These are phyloP conservation scores for Dryas drummondii DNA, from an alignment of 306 rosid species.

Conservation along the genomic window DNA sequence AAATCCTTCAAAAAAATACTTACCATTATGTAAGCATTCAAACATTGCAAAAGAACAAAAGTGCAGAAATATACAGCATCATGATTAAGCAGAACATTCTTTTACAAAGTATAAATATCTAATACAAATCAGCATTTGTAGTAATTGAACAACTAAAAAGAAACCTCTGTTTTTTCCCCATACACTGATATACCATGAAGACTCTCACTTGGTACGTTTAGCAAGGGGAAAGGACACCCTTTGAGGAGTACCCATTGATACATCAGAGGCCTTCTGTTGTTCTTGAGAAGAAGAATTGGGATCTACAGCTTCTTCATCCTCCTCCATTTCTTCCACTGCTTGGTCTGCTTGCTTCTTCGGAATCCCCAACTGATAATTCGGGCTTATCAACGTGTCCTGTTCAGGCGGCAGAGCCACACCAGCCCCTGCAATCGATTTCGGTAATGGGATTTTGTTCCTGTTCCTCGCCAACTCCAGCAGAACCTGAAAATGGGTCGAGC, in stretches of 20 bases:
- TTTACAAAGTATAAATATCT: background rate
- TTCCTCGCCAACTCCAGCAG: conserved; percentile 77
- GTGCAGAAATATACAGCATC: background rate
- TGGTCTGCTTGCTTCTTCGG: conserved; percentile 67
- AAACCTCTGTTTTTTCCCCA: background rate
- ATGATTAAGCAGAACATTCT: background rate
- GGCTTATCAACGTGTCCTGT: conserved; percentile 70
- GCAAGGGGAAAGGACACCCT: conserved; percentile 75
- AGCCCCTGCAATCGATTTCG: conserved; percentile 62
- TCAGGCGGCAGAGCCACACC: conserved; percentile 76
- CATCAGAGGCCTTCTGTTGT: conserved; percentile 51
- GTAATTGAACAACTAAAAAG: background rate
- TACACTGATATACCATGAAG: background rate
- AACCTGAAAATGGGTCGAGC: conserved; percentile 41
- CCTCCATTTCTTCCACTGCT: conserved; percentile 69
- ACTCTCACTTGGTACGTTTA: conserved; percentile 51
- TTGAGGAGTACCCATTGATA: conserved; percentile 57
- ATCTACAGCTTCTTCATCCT: conserved; percentile 56
- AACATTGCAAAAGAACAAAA: background rate
- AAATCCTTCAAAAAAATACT: too few relatives aligned
- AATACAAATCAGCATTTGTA: background rate
- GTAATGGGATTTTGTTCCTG: conserved; percentile 76
- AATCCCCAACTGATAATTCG: conserved; percentile 76
- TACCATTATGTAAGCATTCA: background rate
- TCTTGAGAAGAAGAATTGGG: conserved; percentile 58